phyloP scores from a whole-genome alignment of 1,139 yeast genomes.

The Diutina scorzettiae region DNA sequence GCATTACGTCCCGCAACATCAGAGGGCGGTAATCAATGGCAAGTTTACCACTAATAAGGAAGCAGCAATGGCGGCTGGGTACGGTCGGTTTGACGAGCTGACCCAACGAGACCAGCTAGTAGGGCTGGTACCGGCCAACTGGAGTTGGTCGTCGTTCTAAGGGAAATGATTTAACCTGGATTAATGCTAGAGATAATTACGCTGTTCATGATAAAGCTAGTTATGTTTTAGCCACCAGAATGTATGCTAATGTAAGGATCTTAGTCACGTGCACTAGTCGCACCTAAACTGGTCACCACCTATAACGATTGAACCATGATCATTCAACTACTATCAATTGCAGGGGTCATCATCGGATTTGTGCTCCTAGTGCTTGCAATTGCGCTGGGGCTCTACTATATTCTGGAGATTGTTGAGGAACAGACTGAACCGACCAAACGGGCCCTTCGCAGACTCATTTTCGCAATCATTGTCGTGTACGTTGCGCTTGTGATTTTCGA shows the following conservation, averaged over 20 bases:
- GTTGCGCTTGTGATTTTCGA: conserved; percentile 56
- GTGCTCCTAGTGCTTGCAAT: conserved; percentile 43
- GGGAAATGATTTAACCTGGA: no score
- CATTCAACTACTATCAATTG: conserved; percentile 38
- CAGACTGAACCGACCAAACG: conserved; percentile 78
- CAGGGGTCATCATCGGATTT: conserved; percentile 69
- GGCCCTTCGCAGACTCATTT: conserved; percentile 50
- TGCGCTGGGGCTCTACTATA: conserved; percentile 84
- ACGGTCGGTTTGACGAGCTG: background rate
- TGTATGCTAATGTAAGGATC: no score
- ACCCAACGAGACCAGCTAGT: conserved; percentile 17
- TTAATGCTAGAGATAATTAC: no score
- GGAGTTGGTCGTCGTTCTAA: conserved; percentile 68
- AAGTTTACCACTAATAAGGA: conserved; percentile 6
- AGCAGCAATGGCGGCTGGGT: conserved; percentile 8
- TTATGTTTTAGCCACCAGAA: no score
- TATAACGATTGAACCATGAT: no score
- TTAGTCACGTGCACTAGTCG: no score
- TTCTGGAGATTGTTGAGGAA: conserved; percentile 89
- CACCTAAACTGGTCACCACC: no score
- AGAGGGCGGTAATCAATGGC: conserved; percentile 3
- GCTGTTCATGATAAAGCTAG: no score
- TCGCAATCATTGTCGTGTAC: conserved; percentile 41
- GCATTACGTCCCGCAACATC: no score
- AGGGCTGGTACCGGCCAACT: conserved; percentile 60